phyloP scores from a whole-genome alignment of 176 grass and related monocot genomes.

The Alopecurus myosuroides region DNA sequence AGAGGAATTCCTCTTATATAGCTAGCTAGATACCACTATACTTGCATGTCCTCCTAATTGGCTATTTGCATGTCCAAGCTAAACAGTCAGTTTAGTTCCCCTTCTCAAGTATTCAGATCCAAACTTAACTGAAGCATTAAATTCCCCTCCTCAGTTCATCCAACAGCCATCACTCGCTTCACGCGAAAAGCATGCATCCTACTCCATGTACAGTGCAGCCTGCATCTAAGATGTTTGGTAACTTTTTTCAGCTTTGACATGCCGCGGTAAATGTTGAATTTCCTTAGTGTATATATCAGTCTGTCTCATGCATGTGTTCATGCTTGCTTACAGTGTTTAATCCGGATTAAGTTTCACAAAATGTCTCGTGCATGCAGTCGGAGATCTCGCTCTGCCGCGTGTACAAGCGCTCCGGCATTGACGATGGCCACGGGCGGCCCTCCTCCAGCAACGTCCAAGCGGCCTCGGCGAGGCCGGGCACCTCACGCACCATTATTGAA shows the following conservation, averaged over 20 bases:
- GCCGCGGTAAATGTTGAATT: not conserved
- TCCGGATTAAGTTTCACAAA: slow-evolving; percentile 2
- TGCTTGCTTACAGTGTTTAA: not conserved
- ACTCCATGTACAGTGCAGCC: not conserved
- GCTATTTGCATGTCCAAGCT: slow-evolving; percentile 26
- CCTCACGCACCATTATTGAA: slow-evolving; percentile 9
- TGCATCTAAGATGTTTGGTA: not conserved
- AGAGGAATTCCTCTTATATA: slow-evolving; percentile 1
- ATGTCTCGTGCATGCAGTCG: slow-evolving; percentile 40
- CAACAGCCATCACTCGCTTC: not conserved
- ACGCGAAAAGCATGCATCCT: not conserved
- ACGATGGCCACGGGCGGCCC: slow-evolving; percentile 43
- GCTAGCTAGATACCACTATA: slow-evolving; percentile 18
- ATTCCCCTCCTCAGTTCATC: not conserved
- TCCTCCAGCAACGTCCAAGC: slow-evolving; percentile 22
- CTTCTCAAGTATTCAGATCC: slow-evolving; percentile 19
- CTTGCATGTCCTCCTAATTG: slow-evolving; percentile 14
- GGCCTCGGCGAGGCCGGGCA: slow-evolving; percentile 28
- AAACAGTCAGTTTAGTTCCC: not conserved
- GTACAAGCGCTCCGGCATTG: slow-evolving; percentile 87
- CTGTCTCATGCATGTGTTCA: not conserved
- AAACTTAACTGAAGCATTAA: slow-evolving; percentile 11
- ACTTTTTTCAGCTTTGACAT: slow-evolving; percentile 1
- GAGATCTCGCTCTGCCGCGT: slow-evolving; percentile 97
- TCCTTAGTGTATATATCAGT: not conserved